Percentiles rank a stretch among this genome's conserved stretches.
Evolutionary conservation across 164 flowering plant genomes (phyloP).

Genomic region (Aristolochia fimbriata): DNA sequence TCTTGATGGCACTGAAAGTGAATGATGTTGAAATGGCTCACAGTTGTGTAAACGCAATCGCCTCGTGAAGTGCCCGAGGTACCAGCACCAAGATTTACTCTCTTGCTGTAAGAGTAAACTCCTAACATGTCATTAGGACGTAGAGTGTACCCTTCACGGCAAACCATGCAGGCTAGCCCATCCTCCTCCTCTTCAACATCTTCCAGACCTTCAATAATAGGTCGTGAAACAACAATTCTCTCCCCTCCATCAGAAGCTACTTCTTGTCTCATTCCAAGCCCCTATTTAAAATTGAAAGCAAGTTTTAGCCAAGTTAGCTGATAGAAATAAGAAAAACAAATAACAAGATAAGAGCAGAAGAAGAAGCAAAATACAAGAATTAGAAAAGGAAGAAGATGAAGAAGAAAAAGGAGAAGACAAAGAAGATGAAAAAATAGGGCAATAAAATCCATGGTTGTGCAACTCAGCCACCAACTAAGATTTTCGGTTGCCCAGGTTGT

Average conservation of each 20-base stretch:
- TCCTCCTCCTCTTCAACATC: slow-evolving; percentile 95
- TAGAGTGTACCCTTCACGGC: slow-evolving; percentile 95
- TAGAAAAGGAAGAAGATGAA: no score
- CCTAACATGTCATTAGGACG: slow-evolving; percentile 89
- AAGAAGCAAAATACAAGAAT: no score
- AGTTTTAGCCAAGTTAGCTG: neutral
- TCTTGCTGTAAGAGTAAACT: slow-evolving; percentile 85
- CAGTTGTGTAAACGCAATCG: slow-evolving; percentile 96
- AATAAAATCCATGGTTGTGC: no score
- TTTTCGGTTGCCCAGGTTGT: no score
- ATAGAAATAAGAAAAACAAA: neutral
- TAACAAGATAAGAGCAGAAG: no score
- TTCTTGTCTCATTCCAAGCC: slow-evolving; percentile 84
- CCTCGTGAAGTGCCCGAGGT: slow-evolving; percentile 82
- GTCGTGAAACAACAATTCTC: slow-evolving; percentile 70
- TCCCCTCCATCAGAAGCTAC: slow-evolving; percentile 86
- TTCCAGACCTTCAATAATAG: slow-evolving; percentile 82
- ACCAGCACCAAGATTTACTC: slow-evolving; percentile 81
- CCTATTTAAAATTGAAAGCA: slow-evolving; percentile 29
- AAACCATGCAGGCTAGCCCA: slow-evolving; percentile 98
- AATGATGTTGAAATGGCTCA: slow-evolving; percentile 93
- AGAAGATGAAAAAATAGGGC: no score
- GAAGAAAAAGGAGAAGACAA: no score
- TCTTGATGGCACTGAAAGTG: slow-evolving; percentile 98
- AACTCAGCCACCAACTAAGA: no score